A percentile compares a stretch with the other conserved stretches of the same genome.
These are phyloP conservation scores for Penicillium griseofulvum DNA, from an alignment of 2,329 filamentous ascomycete genomes.

Conservation along the genomic window DNA sequence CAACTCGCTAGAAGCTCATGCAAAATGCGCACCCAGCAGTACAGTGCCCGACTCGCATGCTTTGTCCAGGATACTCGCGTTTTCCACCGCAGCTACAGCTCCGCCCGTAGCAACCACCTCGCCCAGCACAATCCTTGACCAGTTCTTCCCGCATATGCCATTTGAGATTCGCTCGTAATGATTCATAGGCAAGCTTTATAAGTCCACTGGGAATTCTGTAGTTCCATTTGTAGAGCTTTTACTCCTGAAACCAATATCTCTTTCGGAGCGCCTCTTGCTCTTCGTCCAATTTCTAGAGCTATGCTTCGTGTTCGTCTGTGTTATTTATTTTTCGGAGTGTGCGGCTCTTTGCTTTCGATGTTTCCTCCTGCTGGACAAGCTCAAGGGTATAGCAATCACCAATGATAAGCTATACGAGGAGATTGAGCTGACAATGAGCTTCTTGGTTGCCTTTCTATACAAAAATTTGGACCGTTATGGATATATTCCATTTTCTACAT, in stretches of 20 bases:
- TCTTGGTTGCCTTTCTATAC: neutral
- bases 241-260: neutral
- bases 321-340: neutral
- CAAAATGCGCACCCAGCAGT: neutral
- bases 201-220: neutral
- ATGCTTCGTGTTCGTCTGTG: too few relatives aligned
- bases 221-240: neutral
- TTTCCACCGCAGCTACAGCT: neutral
- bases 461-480: neutral
- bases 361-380: neutral
- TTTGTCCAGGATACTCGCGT: neutral
- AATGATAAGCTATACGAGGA: neutral
- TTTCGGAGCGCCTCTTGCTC: neutral
- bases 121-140: neutral
- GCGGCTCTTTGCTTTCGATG: neutral
- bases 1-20: neutral
- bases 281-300: neutral
- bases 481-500: neutral
- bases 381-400: neutral
- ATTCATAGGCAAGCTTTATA: neutral
- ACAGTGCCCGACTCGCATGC: neutral
- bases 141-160: neutral
- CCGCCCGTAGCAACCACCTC: neutral
- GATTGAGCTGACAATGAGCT: neutral
- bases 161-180: neutral